Evolutionary conservation across 108 stramenopile genomes (phyloP), one percentile per base, ranked within the genome.

Genomic region (Cyclostephanos invisitatus): DNA sequence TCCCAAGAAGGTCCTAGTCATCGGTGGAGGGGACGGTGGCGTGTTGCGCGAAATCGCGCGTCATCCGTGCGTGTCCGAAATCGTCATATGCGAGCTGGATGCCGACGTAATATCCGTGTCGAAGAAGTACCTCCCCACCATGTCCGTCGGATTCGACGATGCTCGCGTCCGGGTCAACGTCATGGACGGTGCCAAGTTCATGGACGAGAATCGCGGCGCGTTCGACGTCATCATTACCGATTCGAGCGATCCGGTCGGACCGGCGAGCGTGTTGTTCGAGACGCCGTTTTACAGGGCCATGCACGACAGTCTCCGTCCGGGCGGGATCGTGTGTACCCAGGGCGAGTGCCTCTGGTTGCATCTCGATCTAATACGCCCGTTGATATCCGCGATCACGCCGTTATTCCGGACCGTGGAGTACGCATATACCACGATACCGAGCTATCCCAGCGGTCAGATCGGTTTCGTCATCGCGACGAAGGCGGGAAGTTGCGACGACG

Each of bases 1-100:
- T 82, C 97, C 97, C 35, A 84, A 91, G 60, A 80, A 79, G 44
- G 98, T 98, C 11, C 71, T 98, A 24, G 97, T 99, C 55, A 91
- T 99, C 63, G 98, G 98, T 18, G 98, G 98, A 3, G 98, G 98
- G 10, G 98, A 98, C 79, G 98, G 98, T 21, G 98, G 98, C 61
- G 96, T 98, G 3, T 70, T 98, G 25, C 89, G 98, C 18, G 97
- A 98, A 77, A 86, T 98, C 53, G 96, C 92, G 20, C 72, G 87
- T 5, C 98, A 99, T 81, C 68, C 80, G 8, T 68, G 71, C 15
- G 93, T 99, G 7, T 91, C 97, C 68, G 85, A 89, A 53, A 96
- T 97, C 68, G 77, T 89, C 75, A 94, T 98, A 76, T 99, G 98
- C 82, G 98, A 99, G 84, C 89, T 99, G 55, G 98, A 98, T 73